phyloP scores from a whole-genome alignment of 2,329 filamentous ascomycete genomes.

The Cryphonectria radicalis region DNA sequence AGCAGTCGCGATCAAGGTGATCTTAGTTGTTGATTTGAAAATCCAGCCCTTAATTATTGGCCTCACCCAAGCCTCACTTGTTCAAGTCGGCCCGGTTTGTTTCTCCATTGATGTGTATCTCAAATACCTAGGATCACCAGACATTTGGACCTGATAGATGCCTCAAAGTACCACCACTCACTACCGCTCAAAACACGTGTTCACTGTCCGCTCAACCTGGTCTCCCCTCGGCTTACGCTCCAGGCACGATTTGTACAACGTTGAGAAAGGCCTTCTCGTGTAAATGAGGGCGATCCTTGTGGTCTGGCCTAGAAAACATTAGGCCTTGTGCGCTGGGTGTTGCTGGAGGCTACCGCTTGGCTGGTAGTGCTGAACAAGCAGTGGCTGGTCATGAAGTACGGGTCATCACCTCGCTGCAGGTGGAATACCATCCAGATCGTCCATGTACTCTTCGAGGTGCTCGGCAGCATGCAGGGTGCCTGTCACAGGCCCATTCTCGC shows the following conservation, averaged over 20 bases:
- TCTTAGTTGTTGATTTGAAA: background rate
- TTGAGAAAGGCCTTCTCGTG: background rate
- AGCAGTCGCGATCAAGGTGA: background rate
- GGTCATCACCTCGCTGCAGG: conserved; percentile 42
- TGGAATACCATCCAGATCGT: conserved; percentile 60
- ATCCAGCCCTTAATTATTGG: background rate
- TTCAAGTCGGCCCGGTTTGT: background rate
- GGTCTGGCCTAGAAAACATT: background rate
- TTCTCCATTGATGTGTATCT: background rate
- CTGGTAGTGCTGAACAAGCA: background rate
- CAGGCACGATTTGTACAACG: background rate
- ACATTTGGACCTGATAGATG: background rate
- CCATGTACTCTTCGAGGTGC: conserved; percentile 59
- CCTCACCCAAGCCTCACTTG: background rate
- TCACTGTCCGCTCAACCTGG: background rate
- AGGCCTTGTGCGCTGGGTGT: background rate
- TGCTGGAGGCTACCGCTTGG: background rate
- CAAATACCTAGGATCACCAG: no score
- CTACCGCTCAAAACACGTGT: background rate
- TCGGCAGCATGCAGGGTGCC: conserved; percentile 30
- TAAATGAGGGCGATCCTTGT: background rate
- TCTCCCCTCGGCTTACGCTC: background rate
- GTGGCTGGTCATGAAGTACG: background rate
- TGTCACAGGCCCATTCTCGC: conserved; percentile 5
- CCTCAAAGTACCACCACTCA: background rate